Base-by-base conservation (phyloP, 2,329 filamentous ascomycete genomes). In the Ceratocystis colombiana region DNA sequence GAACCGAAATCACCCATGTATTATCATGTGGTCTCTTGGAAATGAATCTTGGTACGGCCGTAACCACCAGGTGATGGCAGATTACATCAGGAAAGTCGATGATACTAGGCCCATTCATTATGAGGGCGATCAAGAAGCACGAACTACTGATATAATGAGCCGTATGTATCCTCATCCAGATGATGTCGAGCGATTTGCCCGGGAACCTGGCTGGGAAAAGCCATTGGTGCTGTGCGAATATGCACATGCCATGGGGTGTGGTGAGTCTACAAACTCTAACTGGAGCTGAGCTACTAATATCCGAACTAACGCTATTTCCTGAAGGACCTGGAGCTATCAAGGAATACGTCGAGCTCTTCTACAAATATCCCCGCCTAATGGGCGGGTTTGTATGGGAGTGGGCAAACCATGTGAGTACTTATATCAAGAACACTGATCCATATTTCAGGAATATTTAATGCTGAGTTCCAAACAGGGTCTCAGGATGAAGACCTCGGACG, bases 21-120 rank as follows among this genome's bases (percentile, higher is more conserved):
- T 90, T 2, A 82, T 89, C 57, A 82, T 89, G 64, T 90, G 87
- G 88, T 87, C 83, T 20, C 76, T 90, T 0, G 87, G 87, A 0
- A 90, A 89, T 67, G 87, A 89, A 71, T 80, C 86, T 0, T 89
- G 88, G 70, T 88, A 88, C 67, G 87, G 87, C 0, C 75, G 76
- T 1, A 89, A 89, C 68, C 84, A 87, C 66, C 79, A 79, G 62
- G 83, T 82, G 8, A 90, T 89, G 87, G 85, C 86, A 67, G 77
- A 85, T 3, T 84, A 79, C 73, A 82, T 85, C 70, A 84, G 82
- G 69, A 71, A 74, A 0, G 77, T 80, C 12, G 86, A 88, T 67
- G 71, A 75, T 1, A 82, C 78, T 5, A 78, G 86, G 1, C 79
- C 82, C 0, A 77, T 88, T 0, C 86, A 89, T 71, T 88, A 88